Evolutionary conservation across 139 green algal species (phyloP), one percentile per base, ranked within the genome.

Genomic region (Eudorina sp.): DNA sequence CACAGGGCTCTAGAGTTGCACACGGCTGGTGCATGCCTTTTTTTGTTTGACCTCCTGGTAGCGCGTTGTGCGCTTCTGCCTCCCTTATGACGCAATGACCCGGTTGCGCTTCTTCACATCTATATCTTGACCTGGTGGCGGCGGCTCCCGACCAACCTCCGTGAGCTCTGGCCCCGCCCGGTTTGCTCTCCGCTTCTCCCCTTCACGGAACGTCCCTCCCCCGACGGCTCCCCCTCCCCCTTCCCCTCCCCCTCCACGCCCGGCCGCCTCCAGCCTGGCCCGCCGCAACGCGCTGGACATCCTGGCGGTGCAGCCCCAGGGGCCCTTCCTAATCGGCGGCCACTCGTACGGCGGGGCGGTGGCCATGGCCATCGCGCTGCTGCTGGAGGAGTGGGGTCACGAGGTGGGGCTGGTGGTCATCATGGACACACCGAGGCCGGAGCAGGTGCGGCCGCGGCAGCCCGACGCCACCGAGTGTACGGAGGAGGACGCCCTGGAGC

Each of bases 301-400:
- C 0, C 87, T 98, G 29, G 80, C 83, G 46, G 91, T 97, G 60
- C 95, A 98, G 92, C 92, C 94, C 23, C 86, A 96, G 69, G 96
- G 96, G 0, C 96, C 96, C 0, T 98, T 96, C 94, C 89, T 98
- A 7, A 34, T 99, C 25, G 97, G 97, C 25, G 96, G 97, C 3
- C 97, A 99, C 94, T 95, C 89, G 13, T 98, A 98, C 78, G 96
- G 96, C 25, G 97, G 97, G 11, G 90, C 90, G 1, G 96, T 98
- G 58, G 96, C 95, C 11, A 89, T 97, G 84, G 95, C 98, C 90
- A 92, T 98, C 19, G 95, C 95, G 29, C 92, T 97, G 79, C 89
- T 97, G 77, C 93, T 98, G 62, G 94, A 98, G 89, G 91, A 82
- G 41, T 97, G 93, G 94, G 96, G 95, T 3, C 93, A 96, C 48